Evolutionary conservation across 2,329 filamentous ascomycete species (phyloP).

Genomic region (Aspergillus amoenus): DNA sequence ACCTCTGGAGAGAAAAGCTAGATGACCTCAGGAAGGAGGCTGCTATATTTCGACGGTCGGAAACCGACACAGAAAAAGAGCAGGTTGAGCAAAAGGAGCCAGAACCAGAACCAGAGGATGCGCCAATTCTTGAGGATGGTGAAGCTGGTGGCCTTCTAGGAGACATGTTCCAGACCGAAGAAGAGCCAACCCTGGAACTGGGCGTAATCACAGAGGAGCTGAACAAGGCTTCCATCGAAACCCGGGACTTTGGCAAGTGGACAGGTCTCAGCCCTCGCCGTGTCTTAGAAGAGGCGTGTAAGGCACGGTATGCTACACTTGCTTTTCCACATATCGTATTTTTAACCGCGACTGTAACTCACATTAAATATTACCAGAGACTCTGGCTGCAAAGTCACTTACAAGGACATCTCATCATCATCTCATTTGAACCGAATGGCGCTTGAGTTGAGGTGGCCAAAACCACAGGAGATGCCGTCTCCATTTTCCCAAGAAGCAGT

Average conservation of each 20-base stretch:
- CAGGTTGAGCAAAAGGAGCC: constrained; percentile 17
- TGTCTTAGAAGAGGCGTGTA: constrained; percentile 83
- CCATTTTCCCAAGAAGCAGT: constrained; percentile 44
- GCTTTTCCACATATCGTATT: not conserved
- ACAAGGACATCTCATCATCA: constrained; percentile 68
- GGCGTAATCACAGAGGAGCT: constrained; percentile 37
- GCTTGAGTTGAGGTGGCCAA: constrained; percentile 76
- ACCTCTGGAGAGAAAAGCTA: constrained; percentile 62
- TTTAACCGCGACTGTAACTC: not conserved
- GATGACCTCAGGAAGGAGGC: constrained; percentile 63
- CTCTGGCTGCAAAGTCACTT: constrained; percentile 64
- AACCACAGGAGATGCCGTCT: constrained; percentile 59
- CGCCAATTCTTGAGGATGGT: constrained; percentile 29
- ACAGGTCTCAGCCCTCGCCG: constrained; percentile 73
- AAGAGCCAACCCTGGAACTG: constrained; percentile 43
- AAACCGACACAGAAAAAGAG: constrained; percentile 58
- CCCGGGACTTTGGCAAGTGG: constrained; percentile 83
- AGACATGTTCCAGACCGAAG: constrained; percentile 55
- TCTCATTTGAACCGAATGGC: constrained; percentile 74
- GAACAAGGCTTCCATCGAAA: constrained; percentile 45
- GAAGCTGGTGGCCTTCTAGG: constrained; percentile 49
- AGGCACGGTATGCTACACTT: constrained; percentile 60
- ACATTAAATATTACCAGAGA: constrained; percentile 54
- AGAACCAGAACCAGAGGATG: constrained; percentile 21
- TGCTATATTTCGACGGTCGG: constrained; percentile 33